A percentile compares a stretch with the other conserved stretches of the same genome.
phyloP scores from a whole-genome alignment of 805 yeast genomes.

The Metschnikowia colocasiae region DNA sequence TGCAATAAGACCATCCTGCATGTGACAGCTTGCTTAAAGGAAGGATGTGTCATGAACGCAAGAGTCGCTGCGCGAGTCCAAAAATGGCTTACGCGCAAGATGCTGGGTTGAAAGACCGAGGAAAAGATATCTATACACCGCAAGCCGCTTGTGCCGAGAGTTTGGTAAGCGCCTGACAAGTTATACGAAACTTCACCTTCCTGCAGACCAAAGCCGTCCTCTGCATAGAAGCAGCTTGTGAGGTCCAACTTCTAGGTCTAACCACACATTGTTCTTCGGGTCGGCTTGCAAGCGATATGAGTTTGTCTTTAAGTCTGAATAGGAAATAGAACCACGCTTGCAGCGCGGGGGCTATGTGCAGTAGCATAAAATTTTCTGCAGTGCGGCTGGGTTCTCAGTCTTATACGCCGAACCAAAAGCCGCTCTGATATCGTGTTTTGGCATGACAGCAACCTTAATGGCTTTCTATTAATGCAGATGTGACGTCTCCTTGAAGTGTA shows the following conservation, averaged over 20 bases:
- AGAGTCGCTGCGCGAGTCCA: not conserved
- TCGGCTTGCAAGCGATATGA: not conserved
- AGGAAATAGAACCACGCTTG: not conserved
- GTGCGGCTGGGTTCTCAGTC: not conserved
- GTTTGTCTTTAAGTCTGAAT: not conserved
- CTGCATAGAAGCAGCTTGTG: not conserved
- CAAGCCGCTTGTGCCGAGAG: not conserved
- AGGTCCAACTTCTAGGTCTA: not conserved
- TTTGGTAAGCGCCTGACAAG: no score
- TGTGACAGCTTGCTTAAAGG: not conserved
- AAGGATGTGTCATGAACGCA: constrained; percentile 2
- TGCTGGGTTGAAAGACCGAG: not conserved
- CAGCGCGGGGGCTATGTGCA: not conserved
- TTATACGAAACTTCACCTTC: not conserved
- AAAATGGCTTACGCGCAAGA: not conserved
- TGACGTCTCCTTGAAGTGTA: not conserved
- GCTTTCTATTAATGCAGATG: not conserved
- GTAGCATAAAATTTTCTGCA: not conserved
- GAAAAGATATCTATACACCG: not conserved
- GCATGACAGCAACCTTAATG: constrained; percentile 3
- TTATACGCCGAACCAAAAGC: not conserved
- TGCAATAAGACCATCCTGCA: not conserved
- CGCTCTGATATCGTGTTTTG: not conserved
- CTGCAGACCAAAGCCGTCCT: not conserved
- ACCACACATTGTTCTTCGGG: not conserved